These are phyloP conservation scores for Schizosaccharomyces osmophilus DNA, from an alignment of 805 yeast species.

Conservation along the genomic window DNA sequence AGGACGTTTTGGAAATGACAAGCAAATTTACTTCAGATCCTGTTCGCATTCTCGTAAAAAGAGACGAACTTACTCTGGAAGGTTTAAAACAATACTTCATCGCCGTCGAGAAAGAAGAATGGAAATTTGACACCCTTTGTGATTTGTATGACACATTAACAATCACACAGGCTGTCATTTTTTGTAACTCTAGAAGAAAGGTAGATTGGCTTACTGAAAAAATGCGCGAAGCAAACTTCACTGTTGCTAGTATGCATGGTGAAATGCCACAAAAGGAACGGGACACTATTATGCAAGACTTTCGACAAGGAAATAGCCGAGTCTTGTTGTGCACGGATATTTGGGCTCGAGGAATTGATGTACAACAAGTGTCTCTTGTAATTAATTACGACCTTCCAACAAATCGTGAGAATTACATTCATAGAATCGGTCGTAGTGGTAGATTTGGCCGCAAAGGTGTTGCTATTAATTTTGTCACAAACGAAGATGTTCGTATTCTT, in stretches of 20 bases:
- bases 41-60: conserved; percentile 75
- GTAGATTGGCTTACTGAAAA: conserved; percentile 75
- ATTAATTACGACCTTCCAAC: conserved; percentile 85
- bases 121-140: conserved; percentile 82
- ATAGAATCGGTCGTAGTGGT: conserved; percentile 94
- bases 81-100: conserved; percentile 85
- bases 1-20: conserved; percentile 77
- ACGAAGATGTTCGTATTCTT: conserved; percentile 48
- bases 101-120: conserved; percentile 75
- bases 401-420: conserved; percentile 86
- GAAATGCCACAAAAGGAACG: conserved; percentile 90
- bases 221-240: conserved; percentile 58
- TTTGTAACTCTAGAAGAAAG: conserved; percentile 89
- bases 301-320: conserved; percentile 79
- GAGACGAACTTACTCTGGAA: conserved; percentile 80
- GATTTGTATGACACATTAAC: conserved; percentile 87
- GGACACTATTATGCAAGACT: conserved; percentile 84
- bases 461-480: conserved; percentile 81
- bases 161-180: conserved; percentile 90
- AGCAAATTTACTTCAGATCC: conserved; percentile 83
- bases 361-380: conserved; percentile 88
- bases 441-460: conserved; percentile 97
- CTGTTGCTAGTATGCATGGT: conserved; percentile 90
- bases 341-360: conserved; percentile 96
- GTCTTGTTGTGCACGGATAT: conserved; percentile 89